Conservation (phyloP, 257 asterid species). For the Penstemon newberryi region DNA sequence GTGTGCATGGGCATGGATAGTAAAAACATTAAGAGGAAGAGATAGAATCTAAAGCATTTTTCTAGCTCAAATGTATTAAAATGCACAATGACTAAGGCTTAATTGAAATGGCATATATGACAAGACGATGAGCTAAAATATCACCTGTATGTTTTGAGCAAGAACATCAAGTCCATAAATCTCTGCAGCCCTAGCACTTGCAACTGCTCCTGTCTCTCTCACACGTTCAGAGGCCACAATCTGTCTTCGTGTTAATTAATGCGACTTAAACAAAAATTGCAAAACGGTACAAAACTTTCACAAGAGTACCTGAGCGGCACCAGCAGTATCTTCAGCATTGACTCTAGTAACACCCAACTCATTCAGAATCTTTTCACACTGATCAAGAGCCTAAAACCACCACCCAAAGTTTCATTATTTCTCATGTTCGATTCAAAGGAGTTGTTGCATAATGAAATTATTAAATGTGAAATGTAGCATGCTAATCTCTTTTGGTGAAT, state of each 20-base stretch:
- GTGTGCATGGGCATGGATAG: neutral
- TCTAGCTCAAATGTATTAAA: neutral
- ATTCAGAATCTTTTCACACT: slow-evolving; percentile 61
- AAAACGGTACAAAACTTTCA: slow-evolving; percentile 13
- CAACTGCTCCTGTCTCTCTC: slow-evolving; percentile 82
- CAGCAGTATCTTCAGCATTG: slow-evolving; percentile 70
- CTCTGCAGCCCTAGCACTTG: slow-evolving; percentile 85
- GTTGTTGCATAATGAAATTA: slow-evolving; percentile 5
- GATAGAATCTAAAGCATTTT: too few species aligned
- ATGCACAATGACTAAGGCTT: neutral
- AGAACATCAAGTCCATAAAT: slow-evolving; percentile 87
- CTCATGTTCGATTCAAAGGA: neutral
- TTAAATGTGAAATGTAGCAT: neutral
- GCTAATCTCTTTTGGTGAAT: neutral
- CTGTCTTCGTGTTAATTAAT: slow-evolving; percentile 54
- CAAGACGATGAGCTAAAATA: slow-evolving; percentile 13
- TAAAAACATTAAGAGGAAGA: neutral
- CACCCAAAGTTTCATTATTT: neutral
- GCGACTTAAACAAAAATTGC: slow-evolving; percentile 8
- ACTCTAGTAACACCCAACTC: slow-evolving; percentile 57
- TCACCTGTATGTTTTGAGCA: slow-evolving; percentile 80
- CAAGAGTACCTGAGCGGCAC: slow-evolving; percentile 81
- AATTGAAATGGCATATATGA: neutral
- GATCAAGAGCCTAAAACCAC: slow-evolving; percentile 74
- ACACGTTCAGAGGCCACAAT: slow-evolving; percentile 57